Percentiles rank a stretch among this genome's conserved stretches.
Conservation (phyloP, 495 filamentous ascomycete genomes). For the Annulohypoxylon bovei region DNA sequence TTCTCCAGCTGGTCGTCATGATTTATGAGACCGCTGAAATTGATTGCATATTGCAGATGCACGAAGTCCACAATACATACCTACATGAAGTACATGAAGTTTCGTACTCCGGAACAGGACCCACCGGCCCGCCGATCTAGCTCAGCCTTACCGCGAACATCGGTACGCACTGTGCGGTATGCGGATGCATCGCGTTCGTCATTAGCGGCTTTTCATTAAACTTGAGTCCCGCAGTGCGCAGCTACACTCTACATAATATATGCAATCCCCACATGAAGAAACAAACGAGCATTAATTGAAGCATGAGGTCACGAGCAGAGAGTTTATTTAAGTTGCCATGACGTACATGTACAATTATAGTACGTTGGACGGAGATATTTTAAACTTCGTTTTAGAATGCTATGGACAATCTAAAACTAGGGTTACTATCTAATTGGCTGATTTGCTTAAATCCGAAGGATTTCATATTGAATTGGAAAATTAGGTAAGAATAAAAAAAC, state of each 20-base stretch:
- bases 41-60: constrained; percentile 6
- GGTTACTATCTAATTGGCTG: neutral
- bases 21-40: neutral
- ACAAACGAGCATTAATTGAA: no score
- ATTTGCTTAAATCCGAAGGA: constrained; percentile 6
- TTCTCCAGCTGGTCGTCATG: neutral
- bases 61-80: neutral
- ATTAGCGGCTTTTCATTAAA: constrained; percentile 39
- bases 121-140: constrained; percentile 36
- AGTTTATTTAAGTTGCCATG: neutral
- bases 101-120: constrained; percentile 13
- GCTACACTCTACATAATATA: neutral
- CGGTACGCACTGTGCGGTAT: constrained; percentile 30
- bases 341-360: constrained; percentile 16
- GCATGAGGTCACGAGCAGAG: neutral
- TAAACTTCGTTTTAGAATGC: neutral
- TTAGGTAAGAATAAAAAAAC: neutral
- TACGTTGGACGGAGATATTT: neutral
- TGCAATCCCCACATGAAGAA: constrained; percentile 23
- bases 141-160: constrained; percentile 41
- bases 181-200: constrained; percentile 33
- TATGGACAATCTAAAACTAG: neutral
- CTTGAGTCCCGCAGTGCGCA: constrained; percentile 24
- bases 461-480: constrained; percentile 5
- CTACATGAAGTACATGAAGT: neutral